Base-by-base conservation (phyloP, 306 rosid species). In the Glycine soja region DNA sequence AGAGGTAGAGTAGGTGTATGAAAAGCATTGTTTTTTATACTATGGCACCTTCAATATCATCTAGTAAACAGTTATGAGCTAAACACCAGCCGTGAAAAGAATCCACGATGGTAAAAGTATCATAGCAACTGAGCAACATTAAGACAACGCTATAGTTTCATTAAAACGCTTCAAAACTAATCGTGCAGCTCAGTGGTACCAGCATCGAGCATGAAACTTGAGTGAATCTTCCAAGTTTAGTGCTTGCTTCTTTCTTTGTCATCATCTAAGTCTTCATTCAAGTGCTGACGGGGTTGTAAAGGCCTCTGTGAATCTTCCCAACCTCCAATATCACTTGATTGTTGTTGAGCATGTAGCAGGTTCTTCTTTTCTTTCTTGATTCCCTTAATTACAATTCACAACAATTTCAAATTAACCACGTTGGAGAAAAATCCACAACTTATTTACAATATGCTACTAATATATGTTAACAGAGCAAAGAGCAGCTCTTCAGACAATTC, bases 331-430 rank as follows among this genome's bases (percentile, higher is more conserved):
- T 87, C 81, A 70, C 90, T 85, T 48, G 86, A 85, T 54, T 73
- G 84, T 70, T 91, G 92, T 62, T 90, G 78, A 36, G 85, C 75
- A 53, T 89, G 80, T 70, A 84, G 90, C 40, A 91, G 87, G 77
- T 92, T 85, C 85, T 30, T 77, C 34, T 88, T 71, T 64, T 76
- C 90, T 45, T 75, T 81, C 59, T 72, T 82, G 80, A 56, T 85
- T 38, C 77, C 91, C 98, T 92, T 72, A 32, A 45, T 15, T 19
- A 89, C 77, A 36, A 65, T 76, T 64, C 19, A 75, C 50, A 89
- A 67, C 48, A 45, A 58, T 76, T 53, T 46, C 77, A 45, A 30
- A 57, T 24, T 24, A 24, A 24, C 48, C 72, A 43, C 36, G 32
- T 86, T 67, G 71, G 70, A 80, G 45, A 83, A 63, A 77, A 63